Evolutionary conservation across 257 asterid genomes (phyloP), one percentile per base, ranked within the genome.

Genomic region (Nicotiana noctiflora): DNA sequence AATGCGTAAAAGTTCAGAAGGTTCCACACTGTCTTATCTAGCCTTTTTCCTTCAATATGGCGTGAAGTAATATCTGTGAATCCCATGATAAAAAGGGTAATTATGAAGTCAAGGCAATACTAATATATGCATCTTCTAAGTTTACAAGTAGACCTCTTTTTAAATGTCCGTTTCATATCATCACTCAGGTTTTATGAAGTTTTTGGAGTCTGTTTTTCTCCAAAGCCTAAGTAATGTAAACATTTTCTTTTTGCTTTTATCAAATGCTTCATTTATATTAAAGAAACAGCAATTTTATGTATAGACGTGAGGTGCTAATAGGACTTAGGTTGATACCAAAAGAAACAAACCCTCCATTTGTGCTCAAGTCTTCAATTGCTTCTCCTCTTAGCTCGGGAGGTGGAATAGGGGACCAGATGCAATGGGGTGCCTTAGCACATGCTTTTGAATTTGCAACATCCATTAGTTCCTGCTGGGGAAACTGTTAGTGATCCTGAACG

Each of bases 11-110:
- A 90, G 86, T 95, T 95, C 55, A 95, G 90, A 56, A 95, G 84
- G 90, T 88, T 93, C 99, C 99, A 95, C 31, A 92, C 97, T 0
- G 97, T 92, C 87, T 88, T 95, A 81, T 95, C 99, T 29, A 95
- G 89, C 85, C 84, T 91, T 89, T 91, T 92, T 77, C 96, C 93
- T 89, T 90, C 83, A 63, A 92, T 89, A 11, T 95, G 97, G 25
- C 91, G 90, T 17, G 93, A 74, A 4, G 87, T 88, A 23, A 95
- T 91, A 85, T 93, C 98, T 95, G 90, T 72, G 75, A 81, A 79
- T 37, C 17, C 29, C 81, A 83, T 79, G 81, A 78, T 25, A 82
- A 63, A 40, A 78, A 49, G 1, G 72, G 56, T 72, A 81, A 29
- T 31, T 40, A 51, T 75, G 77, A 81, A 34, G 52, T 60, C 27